Evolutionary conservation across 176 grass and related monocot genomes (phyloP).

Genomic region (Bolboschoenus planiculmis): DNA sequence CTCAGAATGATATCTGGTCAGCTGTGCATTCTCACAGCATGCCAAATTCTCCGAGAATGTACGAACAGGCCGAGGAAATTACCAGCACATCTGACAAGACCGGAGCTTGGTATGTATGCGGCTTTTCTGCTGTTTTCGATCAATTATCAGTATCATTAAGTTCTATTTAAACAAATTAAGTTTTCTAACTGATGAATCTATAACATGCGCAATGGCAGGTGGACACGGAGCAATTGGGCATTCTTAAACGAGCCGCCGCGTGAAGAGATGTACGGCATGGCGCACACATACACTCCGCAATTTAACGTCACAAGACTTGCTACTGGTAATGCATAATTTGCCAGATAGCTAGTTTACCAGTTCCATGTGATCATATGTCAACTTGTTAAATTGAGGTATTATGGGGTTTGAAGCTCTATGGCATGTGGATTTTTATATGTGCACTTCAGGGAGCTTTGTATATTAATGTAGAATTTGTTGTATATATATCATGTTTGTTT

Average conservation of each 20-base stretch:
- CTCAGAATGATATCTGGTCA: slow-evolving; percentile 6
- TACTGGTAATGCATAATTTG: slow-evolving; percentile 6
- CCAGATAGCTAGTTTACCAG: background rate
- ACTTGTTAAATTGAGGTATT: background rate
- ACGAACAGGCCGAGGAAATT: background rate
- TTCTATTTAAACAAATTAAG: background rate
- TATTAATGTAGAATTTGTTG: background rate
- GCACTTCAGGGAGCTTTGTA: too few relatives aligned
- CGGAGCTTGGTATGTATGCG: slow-evolving; percentile 21
- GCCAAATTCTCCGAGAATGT: background rate
- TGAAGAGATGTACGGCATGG: slow-evolving; percentile 30
- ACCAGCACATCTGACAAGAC: background rate
- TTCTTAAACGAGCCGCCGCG: slow-evolving; percentile 83
- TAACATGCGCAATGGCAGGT: slow-evolving; percentile 33
- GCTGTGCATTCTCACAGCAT: background rate
- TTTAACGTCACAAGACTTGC: slow-evolving; percentile 56
- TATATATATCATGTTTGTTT: background rate
- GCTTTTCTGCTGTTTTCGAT: background rate
- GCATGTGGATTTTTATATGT: background rate
- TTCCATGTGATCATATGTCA: background rate
- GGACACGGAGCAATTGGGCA: slow-evolving; percentile 85
- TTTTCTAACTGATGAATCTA: background rate
- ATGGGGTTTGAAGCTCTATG: background rate
- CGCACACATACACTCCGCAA: slow-evolving; percentile 56
- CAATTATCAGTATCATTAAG: background rate